Evolutionary conservation across 2,329 filamentous ascomycete genomes (phyloP), one percentile per base, ranked within the genome.

Genomic region (Xylaria sp.): DNA sequence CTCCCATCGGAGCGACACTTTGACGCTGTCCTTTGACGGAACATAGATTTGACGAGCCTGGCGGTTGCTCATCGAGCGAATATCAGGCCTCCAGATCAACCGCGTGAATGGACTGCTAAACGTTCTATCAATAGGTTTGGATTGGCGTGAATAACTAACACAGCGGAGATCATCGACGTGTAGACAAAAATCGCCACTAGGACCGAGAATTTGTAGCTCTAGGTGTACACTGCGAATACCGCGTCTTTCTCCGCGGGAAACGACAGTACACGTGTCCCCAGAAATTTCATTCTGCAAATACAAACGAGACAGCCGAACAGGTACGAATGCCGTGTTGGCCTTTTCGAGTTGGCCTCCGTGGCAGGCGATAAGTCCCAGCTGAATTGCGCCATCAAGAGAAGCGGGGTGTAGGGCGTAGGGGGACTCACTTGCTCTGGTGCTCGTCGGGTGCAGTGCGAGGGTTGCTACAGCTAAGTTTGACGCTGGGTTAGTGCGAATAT

Each of bases 351-450:
- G 62, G 1, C 69, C 69, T 4, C 63, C 63, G 21, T 70, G 23
- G 19, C 61, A 66, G 7, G 67, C 65, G 4, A 71, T 67, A 2
- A 70, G 49, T 1, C 60, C 65, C 0, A 71, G 62, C 21, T 67
- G 69, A 23, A 70, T 44, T 5, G 47, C 21, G 10, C 35, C 59
- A 29, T 70, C 66, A 1, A 71, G 46, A 2, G 67, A 38, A 3
- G 68, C 49, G 10, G 69, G 69, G 23, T 71, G 69, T 11, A 71
- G 10, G 2, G 54, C 10, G 17, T 71, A 71, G 1, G 11, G 37
- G 0, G 67, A 70, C 29, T 71, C 68, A 9, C 62, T 63, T 2
- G 43, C 52, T 53, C 38, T 21, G 19, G 35, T 29, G 5, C 17
- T 21, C 4, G 49, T 41, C 10, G 40, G 38, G 4, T 29, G 13